Conservation (phyloP, 139 green algal genomes). For the Chlorella sp. region DNA sequence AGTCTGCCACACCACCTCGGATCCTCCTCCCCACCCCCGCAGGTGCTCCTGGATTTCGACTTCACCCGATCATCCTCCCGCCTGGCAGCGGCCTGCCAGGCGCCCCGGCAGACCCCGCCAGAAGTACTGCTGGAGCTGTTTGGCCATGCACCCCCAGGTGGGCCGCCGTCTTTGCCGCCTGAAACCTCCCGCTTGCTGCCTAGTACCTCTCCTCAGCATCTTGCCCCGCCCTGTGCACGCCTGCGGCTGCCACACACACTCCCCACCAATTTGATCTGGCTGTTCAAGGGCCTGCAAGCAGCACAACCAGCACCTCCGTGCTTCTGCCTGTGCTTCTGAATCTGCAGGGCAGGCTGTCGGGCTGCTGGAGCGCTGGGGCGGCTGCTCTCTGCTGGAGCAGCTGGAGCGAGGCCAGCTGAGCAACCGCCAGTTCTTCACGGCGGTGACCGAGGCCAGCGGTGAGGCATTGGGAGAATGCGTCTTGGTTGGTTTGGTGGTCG, state of each 20-base stretch:
- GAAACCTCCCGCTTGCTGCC: too few relatives aligned
- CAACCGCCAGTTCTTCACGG: not conserved
- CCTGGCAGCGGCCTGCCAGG: not conserved
- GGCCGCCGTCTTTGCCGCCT: too few relatives aligned
- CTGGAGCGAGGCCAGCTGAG: constrained; percentile 25
- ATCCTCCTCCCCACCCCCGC: not conserved
- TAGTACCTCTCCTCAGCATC: too few relatives aligned
- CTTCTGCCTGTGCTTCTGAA: too few relatives aligned
- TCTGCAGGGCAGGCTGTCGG: not conserved
- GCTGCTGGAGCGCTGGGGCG: constrained; percentile 4
- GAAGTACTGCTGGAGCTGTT: constrained; percentile 25
- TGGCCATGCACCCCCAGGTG: not conserved
- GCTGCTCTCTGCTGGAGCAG: constrained; percentile 24
- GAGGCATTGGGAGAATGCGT: not conserved
- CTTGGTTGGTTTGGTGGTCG: not conserved
- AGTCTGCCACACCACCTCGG: not conserved
- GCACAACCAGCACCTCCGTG: too few relatives aligned
- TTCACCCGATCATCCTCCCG: not conserved
- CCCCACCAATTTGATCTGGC: too few relatives aligned
- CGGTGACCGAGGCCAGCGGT: not conserved
- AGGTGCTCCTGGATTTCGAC: constrained; percentile 30
- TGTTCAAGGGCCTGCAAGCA: too few relatives aligned
- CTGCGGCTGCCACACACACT: too few relatives aligned
- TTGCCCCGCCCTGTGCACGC: too few relatives aligned
- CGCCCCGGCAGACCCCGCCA: not conserved